Percentiles rank a stretch among this genome's conserved stretches.
phyloP scores from a whole-genome alignment of 768 basidiomycete genomes.

The Krasilnikovozyma curviuscula region DNA sequence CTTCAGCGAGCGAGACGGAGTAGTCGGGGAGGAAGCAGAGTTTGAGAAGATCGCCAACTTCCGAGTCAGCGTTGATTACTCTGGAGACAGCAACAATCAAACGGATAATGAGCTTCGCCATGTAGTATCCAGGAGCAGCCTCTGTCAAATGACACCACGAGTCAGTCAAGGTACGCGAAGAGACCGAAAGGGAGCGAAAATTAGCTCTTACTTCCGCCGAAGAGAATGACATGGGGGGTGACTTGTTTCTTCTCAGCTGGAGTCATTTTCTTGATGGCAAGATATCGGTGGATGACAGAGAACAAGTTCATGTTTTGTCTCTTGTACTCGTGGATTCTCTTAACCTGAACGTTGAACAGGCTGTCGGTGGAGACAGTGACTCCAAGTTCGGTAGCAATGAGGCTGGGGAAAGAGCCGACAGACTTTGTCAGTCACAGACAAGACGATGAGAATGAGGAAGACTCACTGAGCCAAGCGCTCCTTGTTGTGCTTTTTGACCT shows the following conservation, averaged over 20 bases:
- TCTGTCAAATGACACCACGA: slow-evolving; percentile 9
- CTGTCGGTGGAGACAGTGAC: slow-evolving; percentile 20
- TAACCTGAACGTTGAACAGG: slow-evolving; percentile 28
- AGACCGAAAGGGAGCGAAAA: background rate
- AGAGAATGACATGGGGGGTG: slow-evolving; percentile 67
- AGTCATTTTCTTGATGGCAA: slow-evolving; percentile 56
- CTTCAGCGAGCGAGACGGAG: slow-evolving; percentile 56
- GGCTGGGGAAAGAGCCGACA: slow-evolving; percentile 14
- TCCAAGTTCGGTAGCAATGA: slow-evolving; percentile 22
- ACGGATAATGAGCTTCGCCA: slow-evolving; percentile 47
- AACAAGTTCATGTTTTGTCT: slow-evolving; percentile 90
- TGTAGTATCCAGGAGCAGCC: slow-evolving; percentile 40
- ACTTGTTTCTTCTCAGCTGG: slow-evolving; percentile 63
- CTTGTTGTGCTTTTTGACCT: slow-evolving; percentile 79
- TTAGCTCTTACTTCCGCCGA: slow-evolving; percentile 69
- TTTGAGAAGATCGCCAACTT: slow-evolving; percentile 59
- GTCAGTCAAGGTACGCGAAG: slow-evolving; percentile 29
- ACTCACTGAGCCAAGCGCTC: slow-evolving; percentile 61
- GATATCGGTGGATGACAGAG: slow-evolving; percentile 60
- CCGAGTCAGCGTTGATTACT: slow-evolving; percentile 60
- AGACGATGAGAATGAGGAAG: slow-evolving; percentile 47
- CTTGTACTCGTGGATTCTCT: slow-evolving; percentile 51
- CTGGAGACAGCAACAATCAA: slow-evolving; percentile 80
- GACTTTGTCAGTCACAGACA: slow-evolving; percentile 45
- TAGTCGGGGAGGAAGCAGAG: slow-evolving; percentile 95